Base-by-base conservation (phyloP, 2,329 filamentous ascomycete genomes). In the Mycocentrospora acerina region DNA sequence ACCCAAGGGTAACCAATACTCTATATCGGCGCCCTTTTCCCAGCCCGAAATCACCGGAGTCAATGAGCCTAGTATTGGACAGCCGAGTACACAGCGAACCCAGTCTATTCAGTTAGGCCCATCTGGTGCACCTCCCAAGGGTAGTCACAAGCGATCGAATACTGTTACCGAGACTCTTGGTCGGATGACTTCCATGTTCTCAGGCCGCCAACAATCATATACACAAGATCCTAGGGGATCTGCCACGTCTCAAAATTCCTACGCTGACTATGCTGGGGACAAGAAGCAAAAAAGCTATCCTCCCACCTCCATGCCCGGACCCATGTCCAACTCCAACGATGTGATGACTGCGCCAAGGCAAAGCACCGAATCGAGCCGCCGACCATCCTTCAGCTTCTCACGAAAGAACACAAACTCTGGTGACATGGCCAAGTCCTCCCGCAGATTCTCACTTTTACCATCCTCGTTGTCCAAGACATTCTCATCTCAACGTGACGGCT, bases 271-370 rank as follows among this genome's bases (percentile, higher is more conserved):
- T 9, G 78, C 75, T 17, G 55, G 61, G 31, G 58, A 62, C 32
- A 82, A 88, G 63, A 83, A 83, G 46, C 72, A 79, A 36, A 83
- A 81, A 63, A 84, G 80, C 48, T 94, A 96, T 59, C 91, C 91
- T 39, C 91, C 91, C 4, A 86, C 91, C 32, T 95, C 90, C 71
- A 94, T 96, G 89, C 81, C 85, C 46, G 85, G 85, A 47, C 75
- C 81, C 2, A 80, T 86, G 66, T 73, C 80, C 5, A 77, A 77
- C 32, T 80, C 82, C 26, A 68, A 82, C 77, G 67, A 75, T 30
- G 39, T 56, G 28, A 35, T 52, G 19, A 37, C 43, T n/a, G 41
- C 51, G 12, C 65, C 70, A 16, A 62, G 74, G 29, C 68, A 67
- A 24, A 76, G 73, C n/a, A 72, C 62, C 26, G 75, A 77, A 22